These are phyloP conservation scores for Suhomyces kilbournensis DNA, from an alignment of 805 yeast species.

Conservation along the genomic window DNA sequence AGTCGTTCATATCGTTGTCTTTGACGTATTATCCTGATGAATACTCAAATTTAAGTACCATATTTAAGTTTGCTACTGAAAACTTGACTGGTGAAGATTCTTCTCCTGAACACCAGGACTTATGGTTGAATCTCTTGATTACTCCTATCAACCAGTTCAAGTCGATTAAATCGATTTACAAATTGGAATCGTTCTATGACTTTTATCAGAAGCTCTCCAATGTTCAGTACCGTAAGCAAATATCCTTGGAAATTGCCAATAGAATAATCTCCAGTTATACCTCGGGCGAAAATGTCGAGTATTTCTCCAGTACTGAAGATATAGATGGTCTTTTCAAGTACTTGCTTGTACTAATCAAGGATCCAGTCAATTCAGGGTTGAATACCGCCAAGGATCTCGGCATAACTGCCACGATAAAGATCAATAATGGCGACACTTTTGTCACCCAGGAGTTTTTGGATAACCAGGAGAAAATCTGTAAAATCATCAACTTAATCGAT, in stretches of 20 bases:
- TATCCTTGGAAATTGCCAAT: constrained; percentile 61
- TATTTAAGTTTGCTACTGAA: constrained; percentile 56
- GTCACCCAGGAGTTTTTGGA: constrained; percentile 37
- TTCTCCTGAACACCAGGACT: constrained; percentile 17
- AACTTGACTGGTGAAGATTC: constrained; percentile 19
- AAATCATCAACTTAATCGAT: constrained; percentile 62
- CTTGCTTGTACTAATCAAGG: constrained; percentile 51
- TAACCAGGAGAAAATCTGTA: constrained; percentile 63
- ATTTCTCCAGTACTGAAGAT: constrained; percentile 38
- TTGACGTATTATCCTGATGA: constrained; percentile 65
- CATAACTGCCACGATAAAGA: constrained; percentile 28
- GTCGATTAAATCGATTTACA: constrained; percentile 39
- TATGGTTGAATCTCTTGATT: constrained; percentile 46
- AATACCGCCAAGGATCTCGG: constrained; percentile 42
- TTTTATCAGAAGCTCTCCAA: constrained; percentile 54
- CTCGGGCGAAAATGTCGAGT: constrained; percentile 29
- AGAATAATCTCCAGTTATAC: constrained; percentile 41
- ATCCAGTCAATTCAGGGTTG: constrained; percentile 18
- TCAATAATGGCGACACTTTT: constrained; percentile 26
- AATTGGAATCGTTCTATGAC: constrained; percentile 48
- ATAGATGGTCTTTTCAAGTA: constrained; percentile 61
- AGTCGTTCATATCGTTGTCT: constrained; percentile 62
- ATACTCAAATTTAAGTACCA: constrained; percentile 54
- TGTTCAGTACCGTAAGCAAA: constrained; percentile 47
- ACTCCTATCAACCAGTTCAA: constrained; percentile 48